Conservation (phyloP, 805 yeast species). For the Candida lessepsii region DNA sequence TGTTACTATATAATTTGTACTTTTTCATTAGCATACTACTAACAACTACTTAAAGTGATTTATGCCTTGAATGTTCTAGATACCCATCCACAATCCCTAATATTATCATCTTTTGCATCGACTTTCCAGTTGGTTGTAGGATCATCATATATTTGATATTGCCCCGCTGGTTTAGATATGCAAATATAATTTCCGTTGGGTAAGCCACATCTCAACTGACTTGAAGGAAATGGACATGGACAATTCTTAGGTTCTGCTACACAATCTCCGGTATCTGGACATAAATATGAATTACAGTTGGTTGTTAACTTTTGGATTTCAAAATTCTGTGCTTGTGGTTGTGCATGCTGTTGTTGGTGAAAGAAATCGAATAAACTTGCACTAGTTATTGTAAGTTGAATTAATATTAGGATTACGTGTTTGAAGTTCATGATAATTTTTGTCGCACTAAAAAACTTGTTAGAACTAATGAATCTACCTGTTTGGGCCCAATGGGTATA, state of each 20-base stretch:
- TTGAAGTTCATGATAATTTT: background rate
- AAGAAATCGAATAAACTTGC: conserved; percentile 40
- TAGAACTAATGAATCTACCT: too few relatives aligned
- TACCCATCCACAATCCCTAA: conserved; percentile 86
- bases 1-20: conserved; percentile 9
- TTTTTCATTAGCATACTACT: too few relatives aligned
- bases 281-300: conserved; percentile 65
- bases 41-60: too few relatives aligned
- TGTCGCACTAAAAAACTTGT: too few relatives aligned
- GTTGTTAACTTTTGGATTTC: conserved; percentile 38
- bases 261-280: conserved; percentile 82
- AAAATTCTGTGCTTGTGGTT: conserved; percentile 33
- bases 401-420: background rate
- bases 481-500: too few relatives aligned
- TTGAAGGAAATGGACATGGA: conserved; percentile 87
- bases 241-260: conserved; percentile 69
- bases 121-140: conserved; percentile 46
- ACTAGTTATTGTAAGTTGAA: conserved; percentile 15
- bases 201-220: conserved; percentile 76
- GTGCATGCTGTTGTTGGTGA: conserved; percentile 21
- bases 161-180: conserved; percentile 73
- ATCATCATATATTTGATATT: conserved; percentile 31
- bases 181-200: conserved; percentile 76
- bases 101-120: conserved; percentile 50
- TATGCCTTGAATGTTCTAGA: conserved; percentile 57